Conservation (phyloP, 2,329 filamentous ascomycete genomes). For the Fusarium sp. region DNA sequence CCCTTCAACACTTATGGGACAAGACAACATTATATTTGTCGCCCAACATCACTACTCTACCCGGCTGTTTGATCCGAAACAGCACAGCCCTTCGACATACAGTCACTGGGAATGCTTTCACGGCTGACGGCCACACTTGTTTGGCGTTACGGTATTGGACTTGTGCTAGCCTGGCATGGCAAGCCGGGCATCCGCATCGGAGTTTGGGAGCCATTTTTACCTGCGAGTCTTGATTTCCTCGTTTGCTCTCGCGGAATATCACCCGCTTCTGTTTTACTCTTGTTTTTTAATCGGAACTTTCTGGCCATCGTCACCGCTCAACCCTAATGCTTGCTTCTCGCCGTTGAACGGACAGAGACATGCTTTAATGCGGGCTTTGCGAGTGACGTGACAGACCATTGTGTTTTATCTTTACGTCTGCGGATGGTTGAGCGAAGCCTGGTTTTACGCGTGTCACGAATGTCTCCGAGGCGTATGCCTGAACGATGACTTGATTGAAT, state of each 20-base stretch:
- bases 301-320: slow-evolving; percentile 21
- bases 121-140: slow-evolving; percentile 27
- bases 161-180: slow-evolving; percentile 36
- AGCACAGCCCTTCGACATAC: slow-evolving; percentile 19
- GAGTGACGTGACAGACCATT: slow-evolving; percentile 16
- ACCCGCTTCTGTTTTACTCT: slow-evolving; percentile 20
- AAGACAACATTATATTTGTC: background rate
- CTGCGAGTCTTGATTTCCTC: slow-evolving; percentile 8
- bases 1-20: background rate
- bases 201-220: slow-evolving; percentile 35
- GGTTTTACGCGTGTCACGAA: slow-evolving; percentile 31
- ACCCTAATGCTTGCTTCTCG: slow-evolving; percentile 23
- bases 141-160: slow-evolving; percentile 37
- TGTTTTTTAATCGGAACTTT: slow-evolving; percentile 29
- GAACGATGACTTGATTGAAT: slow-evolving; percentile 30
- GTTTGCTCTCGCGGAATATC: slow-evolving; percentile 12
- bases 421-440: slow-evolving; percentile 21
- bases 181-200: slow-evolving; percentile 34
- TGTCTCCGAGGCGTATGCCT: slow-evolving; percentile 25
- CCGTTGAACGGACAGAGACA: slow-evolving; percentile 40
- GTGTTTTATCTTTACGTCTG: background rate
- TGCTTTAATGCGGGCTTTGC: slow-evolving; percentile 24
- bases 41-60: slow-evolving; percentile 13
- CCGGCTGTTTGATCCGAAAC: slow-evolving; percentile 34
- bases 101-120: slow-evolving; percentile 25